A percentile compares a stretch with the other conserved stretches of the same genome.
These are phyloP conservation scores for Fusarium continuum DNA, from an alignment of 2,329 filamentous ascomycete genomes.

Conservation along the genomic window DNA sequence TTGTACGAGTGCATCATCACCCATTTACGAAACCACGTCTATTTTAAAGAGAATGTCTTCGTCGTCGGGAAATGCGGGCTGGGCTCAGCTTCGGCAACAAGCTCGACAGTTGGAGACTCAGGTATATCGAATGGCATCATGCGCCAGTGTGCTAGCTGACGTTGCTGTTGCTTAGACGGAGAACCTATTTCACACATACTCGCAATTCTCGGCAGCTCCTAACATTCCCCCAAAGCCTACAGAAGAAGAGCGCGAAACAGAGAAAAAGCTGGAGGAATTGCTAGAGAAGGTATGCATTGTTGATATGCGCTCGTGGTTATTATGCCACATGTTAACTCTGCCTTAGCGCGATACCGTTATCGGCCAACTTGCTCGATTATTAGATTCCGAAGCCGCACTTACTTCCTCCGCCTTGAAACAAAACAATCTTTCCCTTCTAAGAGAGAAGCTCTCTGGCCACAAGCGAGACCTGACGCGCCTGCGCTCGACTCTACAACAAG, in stretches of 20 bases:
- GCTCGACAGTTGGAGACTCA: slow-evolving; percentile 89
- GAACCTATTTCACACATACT: slow-evolving; percentile 83
- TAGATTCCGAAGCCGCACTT: slow-evolving; percentile 89
- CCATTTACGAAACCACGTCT: slow-evolving; percentile 3
- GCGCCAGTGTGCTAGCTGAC: slow-evolving; percentile 33
- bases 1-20: slow-evolving; percentile 26
- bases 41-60: slow-evolving; percentile 57
- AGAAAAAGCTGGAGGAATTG: slow-evolving; percentile 83
- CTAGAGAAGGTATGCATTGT: slow-evolving; percentile 73
- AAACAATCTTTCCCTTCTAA: slow-evolving; percentile 91
- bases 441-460: slow-evolving; percentile 89
- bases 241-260: slow-evolving; percentile 82
- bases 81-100: slow-evolving; percentile 95
- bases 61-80: slow-evolving; percentile 69
- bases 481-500: slow-evolving; percentile 75
- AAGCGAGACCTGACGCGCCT: slow-evolving; percentile 82
- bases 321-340: slow-evolving; percentile 18
- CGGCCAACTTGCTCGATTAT: slow-evolving; percentile 82
- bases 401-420: slow-evolving; percentile 95
- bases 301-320: not conserved
- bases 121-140: slow-evolving; percentile 60
- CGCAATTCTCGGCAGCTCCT: slow-evolving; percentile 84
- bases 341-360: slow-evolving; percentile 82
- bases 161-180: slow-evolving; percentile 71
- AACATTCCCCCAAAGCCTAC: slow-evolving; percentile 85